Evolutionary conservation across 2,329 filamentous ascomycete genomes (phyloP), one percentile per base, ranked within the genome.

Genomic region (Epichloe typhina): DNA sequence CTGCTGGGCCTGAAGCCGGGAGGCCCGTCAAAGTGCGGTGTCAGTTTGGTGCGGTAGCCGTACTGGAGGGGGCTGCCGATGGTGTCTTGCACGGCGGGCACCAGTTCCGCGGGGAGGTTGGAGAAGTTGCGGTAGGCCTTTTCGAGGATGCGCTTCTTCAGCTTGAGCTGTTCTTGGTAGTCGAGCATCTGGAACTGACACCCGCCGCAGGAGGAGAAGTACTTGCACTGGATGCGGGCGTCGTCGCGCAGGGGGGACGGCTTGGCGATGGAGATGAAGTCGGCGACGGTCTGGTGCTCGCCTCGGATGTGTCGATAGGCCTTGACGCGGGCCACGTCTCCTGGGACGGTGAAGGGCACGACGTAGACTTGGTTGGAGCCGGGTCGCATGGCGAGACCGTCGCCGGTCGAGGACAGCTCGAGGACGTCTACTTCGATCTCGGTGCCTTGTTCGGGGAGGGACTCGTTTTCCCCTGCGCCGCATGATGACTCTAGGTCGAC

Each of bases 171-270:
- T 59, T 89, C 85, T 33, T 77, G 69, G 66, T 97, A 97, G 50
- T 88, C 81, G 55, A 98, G 79, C 88, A 97, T 96, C 71, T 98
- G 93, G 66, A 97, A 90, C 69, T 98, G 93, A 64, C 93, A 98
- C 35, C 93, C 93, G 9, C 85, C 87, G 68, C 93, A 98, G 50
- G 75, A 77, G 40, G 80, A 73, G 63, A 98, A 98, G 73, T 98
- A 97, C 59, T 80, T 77, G 72, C 93, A 98, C 51, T 76, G 76
- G 58, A 95, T 76, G 21, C 86, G 80, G 38, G 76, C 74, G 60
- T 93, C 86, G 60, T 95, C 84, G 59, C 93, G 84, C 50, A 84
- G 1, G 82, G 76, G 76, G 0, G 87, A 89, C 0, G 90, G 82
- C 52, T 77, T 79, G 37, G 83, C 70, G 41, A 97, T 78, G 53